Percentiles rank a stretch among this genome's conserved stretches.
These are phyloP conservation scores for Didymella segeticola DNA, from an alignment of 2,329 filamentous ascomycete species.

Conservation along the genomic window DNA sequence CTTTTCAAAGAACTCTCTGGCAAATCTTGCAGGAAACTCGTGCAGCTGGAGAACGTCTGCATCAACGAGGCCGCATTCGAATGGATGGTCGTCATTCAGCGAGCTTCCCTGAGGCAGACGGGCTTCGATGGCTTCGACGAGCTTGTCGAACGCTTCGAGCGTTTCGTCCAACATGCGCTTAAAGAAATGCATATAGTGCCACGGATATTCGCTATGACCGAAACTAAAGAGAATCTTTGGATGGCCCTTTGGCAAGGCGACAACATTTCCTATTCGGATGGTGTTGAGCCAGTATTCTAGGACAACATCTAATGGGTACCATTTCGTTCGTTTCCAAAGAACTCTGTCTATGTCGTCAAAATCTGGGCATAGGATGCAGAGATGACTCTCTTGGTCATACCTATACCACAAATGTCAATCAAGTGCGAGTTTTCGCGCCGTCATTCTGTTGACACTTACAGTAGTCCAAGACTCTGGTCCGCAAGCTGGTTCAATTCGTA, in stretches of 20 bases:
- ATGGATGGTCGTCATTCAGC: not conserved
- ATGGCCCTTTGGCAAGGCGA: not conserved
- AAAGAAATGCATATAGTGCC: too few relatives aligned
- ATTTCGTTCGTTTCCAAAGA: not conserved
- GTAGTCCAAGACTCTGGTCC: not conserved
- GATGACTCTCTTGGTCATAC: not conserved
- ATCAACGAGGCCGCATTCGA: not conserved
- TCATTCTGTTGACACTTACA: not conserved
- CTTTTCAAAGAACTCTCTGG: not conserved
- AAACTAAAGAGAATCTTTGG: too few relatives aligned
- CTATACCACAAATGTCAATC: not conserved
- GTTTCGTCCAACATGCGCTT: slow-evolving; percentile 1
- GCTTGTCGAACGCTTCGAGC: not conserved
- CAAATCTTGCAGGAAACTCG: not conserved
- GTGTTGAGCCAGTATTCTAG: not conserved
- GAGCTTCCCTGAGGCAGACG: not conserved
- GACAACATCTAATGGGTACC: not conserved
- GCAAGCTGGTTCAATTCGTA: not conserved
- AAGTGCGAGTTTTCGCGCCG: too few relatives aligned
- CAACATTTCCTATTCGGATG: not conserved
- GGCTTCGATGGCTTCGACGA: slow-evolving; percentile 1
- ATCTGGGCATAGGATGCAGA: not conserved
- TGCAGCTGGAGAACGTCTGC: not conserved
- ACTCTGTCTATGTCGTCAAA: not conserved
- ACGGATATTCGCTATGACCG: too few relatives aligned